phyloP scores from a whole-genome alignment of 257 asterid genomes.

The Solanum rostratum region DNA sequence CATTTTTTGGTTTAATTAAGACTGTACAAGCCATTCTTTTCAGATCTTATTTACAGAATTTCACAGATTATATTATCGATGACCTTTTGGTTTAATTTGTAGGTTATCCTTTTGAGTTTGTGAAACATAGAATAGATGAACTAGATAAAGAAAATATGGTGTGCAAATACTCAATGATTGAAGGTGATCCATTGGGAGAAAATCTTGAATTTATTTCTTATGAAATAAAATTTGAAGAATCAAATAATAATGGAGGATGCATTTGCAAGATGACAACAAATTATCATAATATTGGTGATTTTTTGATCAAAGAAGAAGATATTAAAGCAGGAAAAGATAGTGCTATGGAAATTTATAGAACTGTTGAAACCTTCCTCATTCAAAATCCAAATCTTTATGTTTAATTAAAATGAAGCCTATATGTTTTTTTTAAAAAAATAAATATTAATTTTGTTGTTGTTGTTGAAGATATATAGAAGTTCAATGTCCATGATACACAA shows the following conservation, averaged over 20 bases:
- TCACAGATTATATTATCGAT: not conserved
- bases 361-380: slow-evolving; percentile 17
- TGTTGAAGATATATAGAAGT: not conserved
- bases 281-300: slow-evolving; percentile 20
- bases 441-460: not conserved
- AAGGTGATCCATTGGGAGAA: slow-evolving; percentile 19
- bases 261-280: slow-evolving; percentile 14
- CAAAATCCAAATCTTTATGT: not conserved
- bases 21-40: not conserved
- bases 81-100: not conserved
- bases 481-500: not conserved
- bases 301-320: slow-evolving; percentile 15
- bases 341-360: slow-evolving; percentile 15
- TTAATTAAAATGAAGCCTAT: not conserved
- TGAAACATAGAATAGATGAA: slow-evolving; percentile 22
- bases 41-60: not conserved
- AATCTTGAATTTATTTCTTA: slow-evolving; percentile 19
- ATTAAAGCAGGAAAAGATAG: slow-evolving; percentile 27
- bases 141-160: slow-evolving; percentile 15
- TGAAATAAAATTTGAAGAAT: slow-evolving; percentile 14
- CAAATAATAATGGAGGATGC: slow-evolving; percentile 19
- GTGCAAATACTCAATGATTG: slow-evolving; percentile 18
- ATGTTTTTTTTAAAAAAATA: not conserved
- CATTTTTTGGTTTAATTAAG: not conserved
- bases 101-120: slow-evolving; percentile 17